Base-by-base conservation (phyloP, 768 basidiomycete genomes). In the Suillus paluster region DNA sequence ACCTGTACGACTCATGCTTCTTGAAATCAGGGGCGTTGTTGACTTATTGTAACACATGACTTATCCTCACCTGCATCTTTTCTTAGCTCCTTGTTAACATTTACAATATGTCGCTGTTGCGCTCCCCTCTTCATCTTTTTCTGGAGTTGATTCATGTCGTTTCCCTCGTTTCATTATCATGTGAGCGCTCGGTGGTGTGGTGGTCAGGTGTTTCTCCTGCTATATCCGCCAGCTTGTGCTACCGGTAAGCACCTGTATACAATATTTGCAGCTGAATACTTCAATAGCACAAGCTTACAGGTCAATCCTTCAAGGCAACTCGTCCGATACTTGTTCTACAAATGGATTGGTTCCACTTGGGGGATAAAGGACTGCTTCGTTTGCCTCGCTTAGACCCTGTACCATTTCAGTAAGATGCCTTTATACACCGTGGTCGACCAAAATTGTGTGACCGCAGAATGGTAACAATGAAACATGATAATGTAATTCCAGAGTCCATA, bases 11-110 rank as follows among this genome's bases (percentile, higher is more conserved):
- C 38, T 33, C 8, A 12, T 57, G 25, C 27, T 36, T 58, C n/a
- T 55, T 57, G 41, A 58, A 33, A 58, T 7, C 50, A 58, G 50
- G 17, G 57, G 30, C 34, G 52, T 54, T 57, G 50, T 55, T 23
- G 57, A 58, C 57, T 46, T 57, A 57, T 50, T 55, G 50, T 57
- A 57, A 56, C 49, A 12, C 54, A 55, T 38, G 54, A 25, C 17
- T 15, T 55, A 27, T 55, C 15, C 54, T 55, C 54, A 39, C 54
- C 36, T 39, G 38, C 23, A 55, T 55, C 39, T 38, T 30, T 55
- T 39, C 54, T 55, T 39, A 39, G 21, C 54, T 25, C 54, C 17
- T 55, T 21, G 15, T 36, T 39, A 39, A 38, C 54, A 39, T 27
- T 38, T 55, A 39, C 23, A 39, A 19, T 55, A 25, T 19, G 38